These are phyloP conservation scores for Lagenidium giganteum DNA, from an alignment of 352 stramenopile species.

Conservation along the genomic window DNA sequence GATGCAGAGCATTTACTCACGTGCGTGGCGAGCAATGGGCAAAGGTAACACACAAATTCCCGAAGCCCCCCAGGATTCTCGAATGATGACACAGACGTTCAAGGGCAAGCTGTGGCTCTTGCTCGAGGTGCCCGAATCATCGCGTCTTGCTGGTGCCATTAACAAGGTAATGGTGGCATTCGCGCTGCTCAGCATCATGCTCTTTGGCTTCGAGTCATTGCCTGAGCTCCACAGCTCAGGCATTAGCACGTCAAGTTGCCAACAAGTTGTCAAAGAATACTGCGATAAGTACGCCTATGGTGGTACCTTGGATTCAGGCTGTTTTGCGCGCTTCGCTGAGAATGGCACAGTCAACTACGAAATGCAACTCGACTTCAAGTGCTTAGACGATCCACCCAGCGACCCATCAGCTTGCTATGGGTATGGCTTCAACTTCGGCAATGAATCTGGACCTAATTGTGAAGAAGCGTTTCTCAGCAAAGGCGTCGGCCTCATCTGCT, in stretches of 20 bases:
- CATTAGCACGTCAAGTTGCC: constrained; percentile 33
- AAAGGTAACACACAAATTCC: not conserved
- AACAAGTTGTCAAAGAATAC: constrained; percentile 44
- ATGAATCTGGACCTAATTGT: constrained; percentile 20
- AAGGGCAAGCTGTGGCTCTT: constrained; percentile 46
- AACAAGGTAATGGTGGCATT: constrained; percentile 56
- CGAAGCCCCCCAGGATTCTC: constrained; percentile 2
- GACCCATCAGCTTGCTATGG: constrained; percentile 36
- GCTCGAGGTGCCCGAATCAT: constrained; percentile 63
- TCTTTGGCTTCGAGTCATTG: constrained; percentile 70
- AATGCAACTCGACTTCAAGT: constrained; percentile 38
- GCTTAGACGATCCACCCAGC: constrained; percentile 2
- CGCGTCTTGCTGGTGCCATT: constrained; percentile 27
- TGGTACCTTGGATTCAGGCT: constrained; percentile 29
- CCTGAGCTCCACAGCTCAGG: constrained; percentile 53
- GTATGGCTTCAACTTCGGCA: constrained; percentile 43
- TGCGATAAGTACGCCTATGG: constrained; percentile 28
- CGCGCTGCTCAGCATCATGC: constrained; percentile 52
- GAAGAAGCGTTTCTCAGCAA: constrained; percentile 21
- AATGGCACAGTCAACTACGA: constrained; percentile 26
- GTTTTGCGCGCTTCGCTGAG: constrained; percentile 27
- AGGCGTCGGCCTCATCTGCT: constrained; percentile 36
- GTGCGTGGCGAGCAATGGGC: constrained; percentile 18
- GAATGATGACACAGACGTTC: constrained; percentile 18
- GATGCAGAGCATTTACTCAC: constrained; percentile 26